Conservation (phyloP, 2,329 filamentous ascomycete genomes). For the Helicocarpus griseus region DNA sequence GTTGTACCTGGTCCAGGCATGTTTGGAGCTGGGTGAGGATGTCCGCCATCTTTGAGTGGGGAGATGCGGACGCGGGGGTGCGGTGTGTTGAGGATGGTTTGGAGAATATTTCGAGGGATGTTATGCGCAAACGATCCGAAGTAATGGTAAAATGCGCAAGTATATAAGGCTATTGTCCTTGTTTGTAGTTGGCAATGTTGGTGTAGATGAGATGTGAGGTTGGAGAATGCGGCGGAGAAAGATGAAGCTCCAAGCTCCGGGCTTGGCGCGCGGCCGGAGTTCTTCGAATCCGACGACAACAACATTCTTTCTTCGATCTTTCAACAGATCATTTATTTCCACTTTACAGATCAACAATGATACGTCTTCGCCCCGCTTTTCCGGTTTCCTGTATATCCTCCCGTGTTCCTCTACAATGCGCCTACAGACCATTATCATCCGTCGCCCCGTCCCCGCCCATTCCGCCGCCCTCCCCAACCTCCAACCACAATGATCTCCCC, state of each 20-base stretch:
- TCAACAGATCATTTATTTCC: background rate
- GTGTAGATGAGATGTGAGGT: background rate
- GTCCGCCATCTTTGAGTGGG: conserved; percentile 30
- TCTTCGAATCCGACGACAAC: background rate
- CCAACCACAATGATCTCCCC: conserved; percentile 27
- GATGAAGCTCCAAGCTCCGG: background rate
- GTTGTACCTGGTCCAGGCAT: conserved; percentile 39
- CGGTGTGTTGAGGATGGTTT: background rate
- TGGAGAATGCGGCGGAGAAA: background rate
- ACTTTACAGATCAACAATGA: background rate
- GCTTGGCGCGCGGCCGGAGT: background rate
- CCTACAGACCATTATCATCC: background rate
- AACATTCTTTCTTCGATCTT: background rate
- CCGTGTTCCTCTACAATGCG: conserved; percentile 1
- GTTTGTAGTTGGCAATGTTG: background rate
- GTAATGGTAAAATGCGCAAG: background rate
- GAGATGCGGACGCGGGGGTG: background rate
- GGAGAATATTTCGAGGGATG: background rate
- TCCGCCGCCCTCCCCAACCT: conserved; percentile 24
- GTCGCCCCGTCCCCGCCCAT: conserved; percentile 22
- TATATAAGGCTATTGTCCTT: background rate
- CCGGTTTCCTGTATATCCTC: conserved; percentile 1
- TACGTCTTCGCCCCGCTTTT: background rate
- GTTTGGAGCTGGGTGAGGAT: conserved; percentile 42
- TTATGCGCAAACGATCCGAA: no score